Evolutionary conservation across 345 rosid genomes (phyloP).

Genomic region (Linum usitatissimum): DNA sequence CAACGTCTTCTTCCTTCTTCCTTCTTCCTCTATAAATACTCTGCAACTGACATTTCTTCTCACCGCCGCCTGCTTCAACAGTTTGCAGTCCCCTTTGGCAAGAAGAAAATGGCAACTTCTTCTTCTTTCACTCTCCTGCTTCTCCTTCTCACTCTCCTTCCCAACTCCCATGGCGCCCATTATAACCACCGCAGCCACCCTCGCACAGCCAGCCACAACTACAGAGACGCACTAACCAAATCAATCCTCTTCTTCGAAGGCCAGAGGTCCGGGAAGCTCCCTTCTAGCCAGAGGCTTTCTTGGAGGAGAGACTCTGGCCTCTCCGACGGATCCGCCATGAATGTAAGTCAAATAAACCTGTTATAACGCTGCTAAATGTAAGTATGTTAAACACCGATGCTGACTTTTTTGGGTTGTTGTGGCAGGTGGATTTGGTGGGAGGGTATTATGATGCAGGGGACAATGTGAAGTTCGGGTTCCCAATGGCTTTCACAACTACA

Average conservation of each 20-base stretch:
- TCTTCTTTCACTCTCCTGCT: background rate
- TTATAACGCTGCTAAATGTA: background rate
- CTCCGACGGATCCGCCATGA: background rate
- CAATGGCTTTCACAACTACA: slow-evolving; percentile 4
- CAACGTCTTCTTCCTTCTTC: background rate
- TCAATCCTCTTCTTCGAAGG: slow-evolving; percentile 2
- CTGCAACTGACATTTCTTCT: background rate
- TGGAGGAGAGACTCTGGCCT: slow-evolving; percentile 7
- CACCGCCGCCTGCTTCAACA: background rate
- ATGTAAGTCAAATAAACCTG: background rate
- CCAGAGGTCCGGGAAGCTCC: slow-evolving; percentile 7
- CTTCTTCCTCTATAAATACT: background rate
- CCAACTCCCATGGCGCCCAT: background rate
- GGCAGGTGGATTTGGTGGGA: slow-evolving; percentile 7
- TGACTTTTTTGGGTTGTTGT: background rate
- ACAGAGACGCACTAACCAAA: slow-evolving; percentile 4
- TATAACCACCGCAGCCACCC: background rate
- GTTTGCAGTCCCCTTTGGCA: background rate
- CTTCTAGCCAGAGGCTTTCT: slow-evolving; percentile 1
- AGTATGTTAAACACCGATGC: background rate
- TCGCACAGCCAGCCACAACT: background rate
- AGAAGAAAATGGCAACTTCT: background rate
- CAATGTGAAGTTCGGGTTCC: slow-evolving; percentile 6
- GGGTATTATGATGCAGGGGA: slow-evolving; percentile 7
- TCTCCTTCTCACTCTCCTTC: background rate